Evolutionary conservation across 306 rosid species (phyloP).

Genomic region (Sphenostylis stenocarpa): DNA sequence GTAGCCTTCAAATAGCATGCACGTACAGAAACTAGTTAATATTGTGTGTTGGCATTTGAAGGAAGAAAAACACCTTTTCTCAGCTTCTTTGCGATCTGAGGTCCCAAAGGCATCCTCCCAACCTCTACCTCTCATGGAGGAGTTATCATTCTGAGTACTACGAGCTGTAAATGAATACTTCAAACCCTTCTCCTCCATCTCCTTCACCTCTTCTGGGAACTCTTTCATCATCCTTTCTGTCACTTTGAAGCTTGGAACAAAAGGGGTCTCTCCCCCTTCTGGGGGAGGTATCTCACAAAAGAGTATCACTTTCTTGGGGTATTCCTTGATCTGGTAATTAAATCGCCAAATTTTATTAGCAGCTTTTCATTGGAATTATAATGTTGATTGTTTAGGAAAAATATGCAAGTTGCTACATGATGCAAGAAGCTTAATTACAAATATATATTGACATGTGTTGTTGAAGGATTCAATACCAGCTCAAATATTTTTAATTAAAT

Average conservation of each 20-base stretch:
- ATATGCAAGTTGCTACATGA: conserved; percentile 20
- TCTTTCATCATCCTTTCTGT: conserved; percentile 71
- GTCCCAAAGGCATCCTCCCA: conserved; percentile 79
- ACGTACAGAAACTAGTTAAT: not conserved
- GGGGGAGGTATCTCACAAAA: conserved; percentile 86
- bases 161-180: conserved; percentile 67
- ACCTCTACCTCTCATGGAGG: conserved; percentile 88
- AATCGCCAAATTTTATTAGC: not conserved
- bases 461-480: not conserved
- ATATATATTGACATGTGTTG: not conserved
- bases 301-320: conserved; percentile 57
- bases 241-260: conserved; percentile 79
- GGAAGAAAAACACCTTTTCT: conserved; percentile 49
- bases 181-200: conserved; percentile 61
- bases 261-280: conserved; percentile 83
- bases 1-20: not conserved
- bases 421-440: not conserved
- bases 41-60: not conserved
- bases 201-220: conserved; percentile 63
- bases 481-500: conserved; percentile 4
- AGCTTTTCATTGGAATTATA: not conserved
- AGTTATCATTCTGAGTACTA: conserved; percentile 47
- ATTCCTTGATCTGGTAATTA: conserved; percentile 57
- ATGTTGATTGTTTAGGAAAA: not conserved
- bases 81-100: conserved; percentile 62